A percentile compares a stretch with the other conserved stretches of the same genome.
These are phyloP conservation scores for Anthostomella pinea DNA, from an alignment of 2,329 filamentous ascomycete genomes.

Conservation along the genomic window DNA sequence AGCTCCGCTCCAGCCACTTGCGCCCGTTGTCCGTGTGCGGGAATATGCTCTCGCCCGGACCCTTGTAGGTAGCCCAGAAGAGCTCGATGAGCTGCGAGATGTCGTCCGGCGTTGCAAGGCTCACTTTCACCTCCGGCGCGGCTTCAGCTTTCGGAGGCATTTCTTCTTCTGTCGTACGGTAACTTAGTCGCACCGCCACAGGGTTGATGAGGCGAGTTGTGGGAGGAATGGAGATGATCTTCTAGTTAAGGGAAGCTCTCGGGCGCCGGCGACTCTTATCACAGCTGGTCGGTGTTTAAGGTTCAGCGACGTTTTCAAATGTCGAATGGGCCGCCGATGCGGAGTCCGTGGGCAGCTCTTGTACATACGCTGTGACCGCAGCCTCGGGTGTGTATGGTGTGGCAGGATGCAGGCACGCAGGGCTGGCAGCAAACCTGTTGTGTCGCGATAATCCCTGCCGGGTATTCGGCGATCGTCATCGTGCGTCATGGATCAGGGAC, in stretches of 20 bases:
- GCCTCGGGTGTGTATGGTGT: background rate
- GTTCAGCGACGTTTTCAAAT: too few relatives aligned
- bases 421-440: background rate
- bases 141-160: slow-evolving; percentile 3
- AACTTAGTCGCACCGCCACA: background rate
- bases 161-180: background rate
- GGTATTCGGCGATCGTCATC: background rate
- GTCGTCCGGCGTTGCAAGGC: slow-evolving; percentile 20
- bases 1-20: slow-evolving; percentile 24
- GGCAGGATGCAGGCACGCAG: background rate
- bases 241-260: too few relatives aligned
- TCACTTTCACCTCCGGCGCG: slow-evolving; percentile 16
- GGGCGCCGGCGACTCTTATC: too few relatives aligned
- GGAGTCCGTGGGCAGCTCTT: too few relatives aligned
- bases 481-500: slow-evolving; percentile 3
- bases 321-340: too few relatives aligned
- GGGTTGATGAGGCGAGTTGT: too few relatives aligned
- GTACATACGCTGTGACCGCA: background rate
- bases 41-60: slow-evolving; percentile 22
- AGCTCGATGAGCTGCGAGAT: slow-evolving; percentile 22
- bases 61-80: slow-evolving; percentile 25
- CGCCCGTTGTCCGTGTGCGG: slow-evolving; percentile 22
- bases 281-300: too few relatives aligned
- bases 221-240: too few relatives aligned
- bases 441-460: background rate